phyloP scores from a whole-genome alignment of 2,329 filamentous ascomycete species.

The Exutisphaerella laricina region DNA sequence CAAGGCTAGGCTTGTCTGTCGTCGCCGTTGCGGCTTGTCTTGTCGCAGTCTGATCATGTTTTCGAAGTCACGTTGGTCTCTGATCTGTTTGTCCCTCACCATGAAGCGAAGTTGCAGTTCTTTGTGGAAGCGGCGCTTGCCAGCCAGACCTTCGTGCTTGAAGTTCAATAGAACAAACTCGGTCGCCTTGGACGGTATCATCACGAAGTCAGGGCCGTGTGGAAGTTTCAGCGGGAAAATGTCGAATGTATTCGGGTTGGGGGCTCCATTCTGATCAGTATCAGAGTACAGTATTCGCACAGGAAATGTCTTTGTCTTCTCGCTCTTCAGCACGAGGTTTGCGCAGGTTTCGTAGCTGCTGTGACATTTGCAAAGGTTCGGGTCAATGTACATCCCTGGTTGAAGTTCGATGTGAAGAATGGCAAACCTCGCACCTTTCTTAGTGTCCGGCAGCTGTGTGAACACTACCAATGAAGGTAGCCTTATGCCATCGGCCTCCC shows the following conservation, averaged over 20 bases:
- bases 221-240: conserved; percentile 18
- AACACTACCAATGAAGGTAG: conserved; percentile 12
- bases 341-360: conserved; percentile 13
- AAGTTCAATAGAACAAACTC: conserved; percentile 21
- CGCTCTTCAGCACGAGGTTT: conserved; percentile 15
- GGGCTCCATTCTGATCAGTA: conserved; percentile 9
- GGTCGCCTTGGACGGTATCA: conserved; percentile 7
- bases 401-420: conserved; percentile 14
- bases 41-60: conserved; percentile 6
- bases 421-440: conserved; percentile 11
- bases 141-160: conserved; percentile 9
- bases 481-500: conserved; percentile 12
- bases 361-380: conserved; percentile 15
- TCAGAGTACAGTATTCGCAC: conserved; percentile 13
- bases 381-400: conserved; percentile 11
- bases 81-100: conserved; percentile 17
- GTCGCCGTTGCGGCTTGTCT: conserved; percentile 5
- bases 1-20: background rate
- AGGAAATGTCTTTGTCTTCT: conserved; percentile 8
- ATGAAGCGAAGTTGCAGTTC: conserved; percentile 17
- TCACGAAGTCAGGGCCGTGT: conserved; percentile 5
- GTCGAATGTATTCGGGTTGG: conserved; percentile 20
- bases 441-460: conserved; percentile 10
- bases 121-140: conserved; percentile 15
- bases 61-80: conserved; percentile 12